These are phyloP conservation scores for Dichomitus squalens DNA, from an alignment of 1,284 basidiomycete species.

Conservation along the genomic window DNA sequence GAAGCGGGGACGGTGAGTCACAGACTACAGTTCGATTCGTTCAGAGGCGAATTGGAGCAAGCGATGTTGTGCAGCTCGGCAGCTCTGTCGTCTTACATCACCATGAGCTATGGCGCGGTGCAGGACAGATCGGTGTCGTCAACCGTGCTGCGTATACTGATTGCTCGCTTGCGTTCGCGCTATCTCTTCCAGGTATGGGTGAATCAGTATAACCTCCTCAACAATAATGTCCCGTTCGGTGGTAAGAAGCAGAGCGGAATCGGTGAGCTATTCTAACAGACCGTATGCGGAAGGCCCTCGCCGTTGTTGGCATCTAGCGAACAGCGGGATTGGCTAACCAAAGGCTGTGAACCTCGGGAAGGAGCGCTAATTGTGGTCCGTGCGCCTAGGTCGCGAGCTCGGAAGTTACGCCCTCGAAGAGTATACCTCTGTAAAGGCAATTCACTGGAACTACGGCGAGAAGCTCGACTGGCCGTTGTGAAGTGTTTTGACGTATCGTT, in stretches of 20 bases:
- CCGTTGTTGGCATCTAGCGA: constrained; percentile 18
- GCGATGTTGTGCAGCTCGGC: no score
- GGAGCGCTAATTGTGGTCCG: constrained; percentile 12
- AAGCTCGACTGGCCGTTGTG: constrained; percentile 78
- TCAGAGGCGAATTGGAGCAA: neutral
- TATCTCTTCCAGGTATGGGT: constrained; percentile 83
- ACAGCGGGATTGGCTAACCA: constrained; percentile 21
- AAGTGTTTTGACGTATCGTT: constrained; percentile 12
- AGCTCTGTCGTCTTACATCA: no score
- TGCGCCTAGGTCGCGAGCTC: constrained; percentile 73
- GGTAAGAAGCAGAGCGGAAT: constrained; percentile 87
- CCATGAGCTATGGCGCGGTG: neutral
- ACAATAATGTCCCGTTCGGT: constrained; percentile 89
- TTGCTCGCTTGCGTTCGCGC: neutral
- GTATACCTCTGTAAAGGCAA: constrained; percentile 84
- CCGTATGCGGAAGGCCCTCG: neutral
- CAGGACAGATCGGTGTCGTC: neutral
- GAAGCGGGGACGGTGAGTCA: constrained; percentile 80
- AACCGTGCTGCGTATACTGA: no score
- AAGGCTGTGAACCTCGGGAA: constrained; percentile 14
- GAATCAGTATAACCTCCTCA: constrained; percentile 83
- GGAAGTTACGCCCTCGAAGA: constrained; percentile 86
- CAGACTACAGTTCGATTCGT: neutral
- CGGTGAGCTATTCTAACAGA: constrained; percentile 40
- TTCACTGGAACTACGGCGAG: constrained; percentile 88